phyloP scores from a whole-genome alignment of 495 filamentous ascomycete species.

The Umbilicaria muhlenbergii region DNA sequence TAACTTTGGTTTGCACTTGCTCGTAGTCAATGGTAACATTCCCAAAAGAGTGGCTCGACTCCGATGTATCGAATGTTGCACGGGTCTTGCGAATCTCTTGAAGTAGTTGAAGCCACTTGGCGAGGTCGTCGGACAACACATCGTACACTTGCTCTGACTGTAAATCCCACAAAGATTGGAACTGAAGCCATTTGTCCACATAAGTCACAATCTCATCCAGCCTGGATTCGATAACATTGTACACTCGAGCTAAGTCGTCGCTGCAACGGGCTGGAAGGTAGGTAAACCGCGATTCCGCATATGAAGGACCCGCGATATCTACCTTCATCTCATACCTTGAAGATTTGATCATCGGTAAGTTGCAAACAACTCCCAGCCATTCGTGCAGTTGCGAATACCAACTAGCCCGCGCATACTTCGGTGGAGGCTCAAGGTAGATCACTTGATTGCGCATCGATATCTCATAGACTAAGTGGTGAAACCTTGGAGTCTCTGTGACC shows the following conservation, averaged over 20 bases:
- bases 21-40: slow-evolving; percentile 93
- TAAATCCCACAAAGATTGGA: slow-evolving; percentile 96
- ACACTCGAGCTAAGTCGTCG: slow-evolving; percentile 59
- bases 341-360: slow-evolving; percentile 80
- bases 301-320: slow-evolving; percentile 40
- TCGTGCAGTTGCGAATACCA: slow-evolving; percentile 88
- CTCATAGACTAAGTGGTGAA: slow-evolving; percentile 57
- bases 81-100: slow-evolving; percentile 89
- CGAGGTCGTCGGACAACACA: slow-evolving; percentile 75
- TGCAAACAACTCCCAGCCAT: slow-evolving; percentile 86
- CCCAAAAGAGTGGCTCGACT: slow-evolving; percentile 78
- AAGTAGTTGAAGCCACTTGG: slow-evolving; percentile 83
- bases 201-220: slow-evolving; percentile 61
- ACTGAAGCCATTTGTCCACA: slow-evolving; percentile 94
- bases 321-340: slow-evolving; percentile 85
- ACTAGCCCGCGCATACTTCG: slow-evolving; percentile 80
- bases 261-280: slow-evolving; percentile 73
- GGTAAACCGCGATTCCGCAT: slow-evolving; percentile 60
- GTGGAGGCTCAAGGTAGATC: slow-evolving; percentile 84
- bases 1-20: slow-evolving; percentile 95
- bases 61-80: slow-evolving; percentile 89
- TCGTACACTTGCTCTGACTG: slow-evolving; percentile 91
- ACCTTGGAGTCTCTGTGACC: slow-evolving; percentile 38
- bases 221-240: slow-evolving; percentile 64
- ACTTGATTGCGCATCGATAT: slow-evolving; percentile 93